Conservation (phyloP, 2,329 filamentous ascomycete genomes). For the Penicillium freii region DNA sequence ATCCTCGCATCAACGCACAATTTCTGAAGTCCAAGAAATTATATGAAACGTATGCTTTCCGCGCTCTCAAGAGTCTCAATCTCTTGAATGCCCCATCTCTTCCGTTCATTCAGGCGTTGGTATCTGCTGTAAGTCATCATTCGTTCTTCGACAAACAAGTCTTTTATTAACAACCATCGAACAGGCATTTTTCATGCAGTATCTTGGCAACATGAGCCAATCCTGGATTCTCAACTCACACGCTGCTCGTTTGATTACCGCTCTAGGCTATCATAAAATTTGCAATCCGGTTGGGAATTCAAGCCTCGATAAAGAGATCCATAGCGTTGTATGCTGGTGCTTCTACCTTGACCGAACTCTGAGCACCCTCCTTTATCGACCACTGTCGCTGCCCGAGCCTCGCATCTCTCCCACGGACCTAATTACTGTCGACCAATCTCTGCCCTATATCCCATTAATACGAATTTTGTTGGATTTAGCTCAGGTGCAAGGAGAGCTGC, state of each 20-base stretch:
- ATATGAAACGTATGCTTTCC: slow-evolving; percentile 20
- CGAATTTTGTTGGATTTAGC: slow-evolving; percentile 15
- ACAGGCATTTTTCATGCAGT: slow-evolving; percentile 28
- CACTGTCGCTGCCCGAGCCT: slow-evolving; percentile 22
- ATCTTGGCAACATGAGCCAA: slow-evolving; percentile 24
- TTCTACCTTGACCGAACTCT: slow-evolving; percentile 30
- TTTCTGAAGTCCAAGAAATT: slow-evolving; percentile 20
- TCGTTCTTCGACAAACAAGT: not conserved
- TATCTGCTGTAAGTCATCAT: slow-evolving; percentile 24
- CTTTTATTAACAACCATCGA: not conserved
- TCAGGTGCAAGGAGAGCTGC: slow-evolving; percentile 17
- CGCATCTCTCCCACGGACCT: slow-evolving; percentile 8
- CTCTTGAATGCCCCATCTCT: slow-evolving; percentile 21
- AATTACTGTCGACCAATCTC: not conserved
- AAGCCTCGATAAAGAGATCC: slow-evolving; percentile 18
- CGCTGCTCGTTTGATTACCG: slow-evolving; percentile 26
- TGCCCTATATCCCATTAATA: slow-evolving; percentile 13
- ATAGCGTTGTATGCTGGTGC: slow-evolving; percentile 27
- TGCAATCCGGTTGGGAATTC: not conserved
- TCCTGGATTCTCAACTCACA: slow-evolving; percentile 27
- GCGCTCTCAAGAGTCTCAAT: slow-evolving; percentile 18
- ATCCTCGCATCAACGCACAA: slow-evolving; percentile 16
- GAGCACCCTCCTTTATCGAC: slow-evolving; percentile 25
- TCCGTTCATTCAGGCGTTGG: slow-evolving; percentile 22
- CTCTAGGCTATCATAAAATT: slow-evolving; percentile 24